Percentiles rank a stretch among this genome's conserved stretches.
Conservation (phyloP, 495 filamentous ascomycete species). For the Acidomyces sp. region DNA sequence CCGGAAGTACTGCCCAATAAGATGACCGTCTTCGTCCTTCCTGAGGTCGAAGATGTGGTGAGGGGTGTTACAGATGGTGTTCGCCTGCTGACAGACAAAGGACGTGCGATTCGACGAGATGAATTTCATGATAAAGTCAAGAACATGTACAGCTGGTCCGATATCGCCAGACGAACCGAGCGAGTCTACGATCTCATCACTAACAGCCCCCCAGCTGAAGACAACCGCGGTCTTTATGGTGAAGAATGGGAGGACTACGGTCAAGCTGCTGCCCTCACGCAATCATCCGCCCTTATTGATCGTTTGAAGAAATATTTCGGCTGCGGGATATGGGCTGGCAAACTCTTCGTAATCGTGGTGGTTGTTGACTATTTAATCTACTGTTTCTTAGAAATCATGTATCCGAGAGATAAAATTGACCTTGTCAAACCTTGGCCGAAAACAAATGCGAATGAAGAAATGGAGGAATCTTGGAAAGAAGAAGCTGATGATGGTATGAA, state of each 20-base stretch:
- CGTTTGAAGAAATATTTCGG: conserved; percentile 91
- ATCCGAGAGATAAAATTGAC: conserved; percentile 73
- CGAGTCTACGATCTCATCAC: conserved; percentile 87
- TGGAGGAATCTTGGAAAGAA: conserved; percentile 5
- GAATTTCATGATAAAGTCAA: conserved; percentile 93
- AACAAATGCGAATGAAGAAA: neutral
- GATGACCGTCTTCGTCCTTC: conserved; percentile 89
- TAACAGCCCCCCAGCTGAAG: conserved; percentile 65
- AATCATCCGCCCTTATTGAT: conserved; percentile 86
- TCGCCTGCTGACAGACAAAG: conserved; percentile 59
- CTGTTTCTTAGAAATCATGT: conserved; percentile 73
- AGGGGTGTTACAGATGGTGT: conserved; percentile 72
- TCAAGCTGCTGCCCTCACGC: conserved; percentile 57
- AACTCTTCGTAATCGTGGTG: conserved; percentile 88
- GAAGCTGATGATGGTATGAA: neutral
- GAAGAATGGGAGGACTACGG: conserved; percentile 50
- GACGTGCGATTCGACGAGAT: conserved; percentile 80
- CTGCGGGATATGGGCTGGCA: conserved; percentile 99
- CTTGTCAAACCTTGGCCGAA: conserved; percentile 76
- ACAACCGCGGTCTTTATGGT: conserved; percentile 71
- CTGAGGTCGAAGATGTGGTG: conserved; percentile 85
- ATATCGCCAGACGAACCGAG: conserved; percentile 84
- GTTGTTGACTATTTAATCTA: conserved; percentile 88
- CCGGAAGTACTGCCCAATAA: conserved; percentile 86
- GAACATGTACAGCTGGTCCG: conserved; percentile 95